Percentiles rank a stretch among this genome's conserved stretches.
These are phyloP conservation scores for Heliosperma pusillum DNA, from an alignment of 148 eudicot species.

Conservation along the genomic window DNA sequence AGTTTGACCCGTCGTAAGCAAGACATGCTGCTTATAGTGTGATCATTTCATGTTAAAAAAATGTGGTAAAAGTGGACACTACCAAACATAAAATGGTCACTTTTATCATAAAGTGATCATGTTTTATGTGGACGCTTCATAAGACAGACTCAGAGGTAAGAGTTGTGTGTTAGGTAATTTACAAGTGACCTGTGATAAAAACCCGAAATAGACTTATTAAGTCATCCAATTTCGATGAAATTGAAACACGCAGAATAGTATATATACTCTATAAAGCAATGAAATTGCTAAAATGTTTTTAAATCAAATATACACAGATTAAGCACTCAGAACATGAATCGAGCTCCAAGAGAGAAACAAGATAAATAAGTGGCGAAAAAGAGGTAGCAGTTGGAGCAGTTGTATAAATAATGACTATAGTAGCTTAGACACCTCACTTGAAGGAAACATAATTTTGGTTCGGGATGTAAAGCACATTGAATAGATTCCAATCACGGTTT, in stretches of 20 bases:
- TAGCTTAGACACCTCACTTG: neutral
- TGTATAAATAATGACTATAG: neutral
- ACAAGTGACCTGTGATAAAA: neutral
- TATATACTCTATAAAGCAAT: too few species aligned
- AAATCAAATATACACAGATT: too few species aligned
- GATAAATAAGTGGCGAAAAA: neutral
- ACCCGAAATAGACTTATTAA: neutral
- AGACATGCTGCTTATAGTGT: too few species aligned
- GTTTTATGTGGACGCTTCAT: too few species aligned
- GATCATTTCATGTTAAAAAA: too few species aligned
- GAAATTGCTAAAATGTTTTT: neutral
- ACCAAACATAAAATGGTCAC: too few species aligned
- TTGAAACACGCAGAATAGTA: neutral
- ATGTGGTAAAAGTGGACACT: too few species aligned
- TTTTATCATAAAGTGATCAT: too few species aligned
- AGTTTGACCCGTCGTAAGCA: too few species aligned
- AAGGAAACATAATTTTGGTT: neutral
- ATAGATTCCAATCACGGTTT: neutral
- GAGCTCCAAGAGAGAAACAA: neutral
- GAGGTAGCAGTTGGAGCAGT: neutral
- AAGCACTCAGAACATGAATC: neutral
- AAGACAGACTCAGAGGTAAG: too few species aligned
- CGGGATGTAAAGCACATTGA: neutral
- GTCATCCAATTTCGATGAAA: neutral
- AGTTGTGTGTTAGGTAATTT: too few species aligned